Base-by-base conservation (phyloP, 2,329 filamentous ascomycete genomes). In the Simplicillium sp. region DNA sequence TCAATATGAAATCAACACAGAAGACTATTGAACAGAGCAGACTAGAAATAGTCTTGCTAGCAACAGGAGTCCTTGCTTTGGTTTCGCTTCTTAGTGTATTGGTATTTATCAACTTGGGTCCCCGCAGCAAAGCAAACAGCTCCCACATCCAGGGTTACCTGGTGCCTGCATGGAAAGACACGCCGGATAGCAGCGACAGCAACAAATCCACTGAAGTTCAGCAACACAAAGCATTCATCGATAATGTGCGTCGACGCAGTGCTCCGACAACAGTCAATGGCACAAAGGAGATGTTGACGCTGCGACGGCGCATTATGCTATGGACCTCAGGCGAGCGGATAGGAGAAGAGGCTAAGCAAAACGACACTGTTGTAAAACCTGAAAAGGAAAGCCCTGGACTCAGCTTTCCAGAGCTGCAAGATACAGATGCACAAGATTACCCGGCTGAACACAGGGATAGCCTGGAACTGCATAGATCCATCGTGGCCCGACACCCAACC, bases 21-120 rank as follows among this genome's bases (percentile, higher is more conserved):
- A 50, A 44, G 25, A 48, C 51, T 29, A 33, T 55, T 34, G 54
- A 59, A n/a, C 46, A 53, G 29, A 54, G 46, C 40, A 51, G 52
- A 34, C 42, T 59, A 29, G 59, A 64, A 46, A 60, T 64, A 35
- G 38, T 56, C 31, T 46, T 62, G 18, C 46, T 65, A 18, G 58
- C 61, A 11, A 42, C 52, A 12, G 54, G 51, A 11, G 53, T 59
- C 35, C 46, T 65, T 29, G 34, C 58, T 13, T 52, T 64, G 18
- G 58, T 62, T 13, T 49, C 47, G 13, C 44, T 58, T 7, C 48
- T 65, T 13, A 52, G 51, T 16, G 43, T 58, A n/a, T 39, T 62
- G 17, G 50, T 64, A 32, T 53, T 57, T 34, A 44, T 57, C 35
- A 54, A 53, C 25, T 44, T 54, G 16, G 48, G 48, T 7, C 40